These are phyloP conservation scores for Aureobasidium musti DNA, from an alignment of 2,329 filamentous ascomycete genomes.

Conservation along the genomic window DNA sequence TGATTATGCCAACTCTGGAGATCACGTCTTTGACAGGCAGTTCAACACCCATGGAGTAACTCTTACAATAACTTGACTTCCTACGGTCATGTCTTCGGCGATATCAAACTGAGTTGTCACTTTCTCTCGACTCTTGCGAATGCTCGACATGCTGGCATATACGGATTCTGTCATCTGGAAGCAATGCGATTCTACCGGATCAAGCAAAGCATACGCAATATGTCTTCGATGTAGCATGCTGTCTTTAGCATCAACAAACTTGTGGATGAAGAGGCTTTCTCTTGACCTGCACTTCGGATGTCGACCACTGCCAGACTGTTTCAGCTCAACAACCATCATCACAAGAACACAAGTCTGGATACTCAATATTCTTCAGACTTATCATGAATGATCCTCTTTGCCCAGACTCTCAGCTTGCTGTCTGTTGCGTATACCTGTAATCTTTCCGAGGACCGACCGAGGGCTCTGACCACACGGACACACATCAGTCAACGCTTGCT, in stretches of 20 bases:
- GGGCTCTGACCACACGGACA: not conserved
- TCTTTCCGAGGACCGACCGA: not conserved
- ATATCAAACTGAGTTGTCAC: not conserved
- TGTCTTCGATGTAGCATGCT: not conserved
- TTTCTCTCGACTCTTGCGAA: not conserved
- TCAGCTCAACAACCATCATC: not conserved
- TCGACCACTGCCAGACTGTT: not conserved
- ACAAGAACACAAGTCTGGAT: not conserved
- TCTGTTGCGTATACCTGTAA: no score
- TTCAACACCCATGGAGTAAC: not conserved
- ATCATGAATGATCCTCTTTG: not conserved
- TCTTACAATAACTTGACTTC: no score
- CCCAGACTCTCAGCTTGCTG: not conserved
- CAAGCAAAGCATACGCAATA: not conserved
- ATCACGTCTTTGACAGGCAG: not conserved
- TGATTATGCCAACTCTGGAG: not conserved
- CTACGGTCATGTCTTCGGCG: not conserved
- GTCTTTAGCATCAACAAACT: not conserved
- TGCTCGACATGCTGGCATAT: not conserved
- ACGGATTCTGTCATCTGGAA: not conserved
- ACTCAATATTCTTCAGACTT: not conserved
- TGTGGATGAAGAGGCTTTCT: not conserved
- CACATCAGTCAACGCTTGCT: not conserved
- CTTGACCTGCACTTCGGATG: not conserved
- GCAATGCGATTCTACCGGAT: not conserved